Conservation (phyloP, 1,284 basidiomycete genomes). For the Moesziomyces globuligerus region DNA sequence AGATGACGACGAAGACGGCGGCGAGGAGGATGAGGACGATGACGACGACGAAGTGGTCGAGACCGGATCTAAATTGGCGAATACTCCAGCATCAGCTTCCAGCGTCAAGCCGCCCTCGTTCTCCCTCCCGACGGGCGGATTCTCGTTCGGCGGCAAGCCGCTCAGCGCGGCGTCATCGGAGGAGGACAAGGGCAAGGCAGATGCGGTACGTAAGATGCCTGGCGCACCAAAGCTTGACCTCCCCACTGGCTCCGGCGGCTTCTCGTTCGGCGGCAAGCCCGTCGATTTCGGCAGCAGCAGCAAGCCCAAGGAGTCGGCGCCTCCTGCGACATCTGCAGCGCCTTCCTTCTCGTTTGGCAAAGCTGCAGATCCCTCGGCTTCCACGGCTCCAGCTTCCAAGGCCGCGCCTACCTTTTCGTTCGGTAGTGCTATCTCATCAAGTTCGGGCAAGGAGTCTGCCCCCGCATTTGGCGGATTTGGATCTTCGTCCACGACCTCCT, state of each 20-base stretch:
- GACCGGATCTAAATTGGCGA: constrained; percentile 24
- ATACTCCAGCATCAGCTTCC: neutral
- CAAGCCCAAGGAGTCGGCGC: constrained; percentile 7
- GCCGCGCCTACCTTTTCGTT: constrained; percentile 11
- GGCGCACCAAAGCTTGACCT: constrained; percentile 25
- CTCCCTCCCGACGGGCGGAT: constrained; percentile 34
- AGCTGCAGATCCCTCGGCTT: neutral
- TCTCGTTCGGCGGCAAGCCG: constrained; percentile 44
- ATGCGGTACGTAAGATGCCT: constrained; percentile 35
- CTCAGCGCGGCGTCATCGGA: constrained; percentile 3
- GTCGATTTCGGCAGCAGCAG: constrained; percentile 11
- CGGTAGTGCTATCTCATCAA: constrained; percentile 3
- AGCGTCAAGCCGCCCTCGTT: constrained; percentile 27
- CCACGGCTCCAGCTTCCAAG: neutral
- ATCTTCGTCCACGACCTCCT: constrained; percentile 6
- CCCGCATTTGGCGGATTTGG: constrained; percentile 19
- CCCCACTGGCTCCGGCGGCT: constrained; percentile 18
- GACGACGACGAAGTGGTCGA: constrained; percentile 22
- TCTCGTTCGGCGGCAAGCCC: constrained; percentile 40
- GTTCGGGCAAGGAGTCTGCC: neutral
- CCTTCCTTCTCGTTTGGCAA: constrained; percentile 12
- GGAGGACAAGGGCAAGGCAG: constrained; percentile 31
- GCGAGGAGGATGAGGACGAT: constrained; percentile 15
- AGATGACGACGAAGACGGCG: constrained; percentile 5
- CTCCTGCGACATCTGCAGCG: constrained; percentile 1